Evolutionary conservation across 23 red algal genomes (phyloP), one percentile per base, ranked within the genome.

Genomic region (Cyanidium caldarium): DNA sequence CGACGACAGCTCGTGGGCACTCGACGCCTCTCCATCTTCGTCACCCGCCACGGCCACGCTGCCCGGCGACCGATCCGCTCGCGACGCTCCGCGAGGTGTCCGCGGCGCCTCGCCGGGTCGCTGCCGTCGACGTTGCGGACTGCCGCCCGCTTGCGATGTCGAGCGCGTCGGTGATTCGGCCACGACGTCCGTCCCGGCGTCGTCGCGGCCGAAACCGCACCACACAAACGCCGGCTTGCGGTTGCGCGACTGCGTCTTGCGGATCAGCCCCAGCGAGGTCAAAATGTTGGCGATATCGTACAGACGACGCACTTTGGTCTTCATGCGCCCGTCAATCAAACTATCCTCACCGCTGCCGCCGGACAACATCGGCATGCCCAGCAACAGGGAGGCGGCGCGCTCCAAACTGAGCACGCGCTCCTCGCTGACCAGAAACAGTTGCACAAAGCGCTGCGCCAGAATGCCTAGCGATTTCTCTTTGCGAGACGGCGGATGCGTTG

Each of bases 231-330:
- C 77, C 16, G 84, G 83, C 46, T 94, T 87, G 38, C 89, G 79
- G 41, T 80, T 78, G 35, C 66, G 23, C 7, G 75, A 77, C 34
- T 88, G 84, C 3, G 83, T 82, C 58, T 98, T 98, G 45, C 87
- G 75, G 56, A 98, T 86, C 2, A 98, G 65, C 2, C 68, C 43
- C 30, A 98, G 61, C 1, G 92, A 88, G 20, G 81, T 61, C 16
- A 98, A 70, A 33, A 98, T 85, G 79, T 98, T 98, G 26, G 83
- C 92, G 69, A 98, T 88, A 44, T 98, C 92, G 42, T 98, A 98
- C 1, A 98, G 75, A 33, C 92, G 75, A 12, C 92, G 85, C 2
- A 98, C 82, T 67, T 87, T 86, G 42, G 88, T 94, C 67, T 94
- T 85, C 65, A 85, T 57, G 33, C 70, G 77, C 25, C 77, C 77